Evolutionary conservation across 805 yeast species (phyloP).

Genomic region (Wickerhamiella sorbophila): DNA sequence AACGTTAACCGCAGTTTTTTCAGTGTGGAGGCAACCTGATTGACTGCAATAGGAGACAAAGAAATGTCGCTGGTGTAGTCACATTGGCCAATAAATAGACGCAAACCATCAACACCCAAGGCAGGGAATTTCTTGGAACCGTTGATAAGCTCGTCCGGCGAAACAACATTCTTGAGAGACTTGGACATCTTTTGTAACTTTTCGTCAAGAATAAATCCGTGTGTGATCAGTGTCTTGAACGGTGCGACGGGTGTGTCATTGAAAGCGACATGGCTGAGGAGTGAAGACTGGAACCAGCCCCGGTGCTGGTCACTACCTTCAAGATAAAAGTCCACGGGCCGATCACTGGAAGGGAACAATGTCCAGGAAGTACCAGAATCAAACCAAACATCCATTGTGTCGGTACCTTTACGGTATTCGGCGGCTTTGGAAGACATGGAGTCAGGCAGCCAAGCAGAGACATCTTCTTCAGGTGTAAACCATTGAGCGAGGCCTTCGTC

Average conservation of each 20-base stretch:
- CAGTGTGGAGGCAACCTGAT: slow-evolving; percentile 63
- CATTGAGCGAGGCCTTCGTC: slow-evolving; percentile 34
- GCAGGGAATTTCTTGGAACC: slow-evolving; percentile 22
- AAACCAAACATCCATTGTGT: slow-evolving; percentile 98
- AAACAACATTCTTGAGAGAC: slow-evolving; percentile 68
- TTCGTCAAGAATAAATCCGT: slow-evolving; percentile 84
- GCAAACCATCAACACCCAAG: slow-evolving; percentile 78
- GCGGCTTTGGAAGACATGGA: slow-evolving; percentile 6
- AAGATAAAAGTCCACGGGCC: slow-evolving; percentile 50
- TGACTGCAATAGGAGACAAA: slow-evolving; percentile 55
- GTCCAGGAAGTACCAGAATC: slow-evolving; percentile 94
- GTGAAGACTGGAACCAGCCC: slow-evolving; percentile 96
- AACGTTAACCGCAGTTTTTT: slow-evolving; percentile 75
- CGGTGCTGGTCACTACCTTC: slow-evolving; percentile 99
- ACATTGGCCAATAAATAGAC: slow-evolving; percentile 82
- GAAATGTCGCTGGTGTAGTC: slow-evolving; percentile 73
- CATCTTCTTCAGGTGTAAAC: slow-evolving; percentile 46
- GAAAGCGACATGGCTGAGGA: slow-evolving; percentile 58
- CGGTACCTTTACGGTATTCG: slow-evolving; percentile 50
- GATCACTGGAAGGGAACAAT: slow-evolving; percentile 28
- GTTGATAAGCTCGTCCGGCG: slow-evolving; percentile 48
- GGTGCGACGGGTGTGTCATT: slow-evolving; percentile 37
- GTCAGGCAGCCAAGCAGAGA: slow-evolving; percentile 62
- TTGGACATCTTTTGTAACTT: slow-evolving; percentile 87
- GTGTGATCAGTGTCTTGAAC: slow-evolving; percentile 64